Evolutionary conservation across 2,329 filamentous ascomycete species (phyloP), one percentile per base, ranked within the genome.

Genomic region (Fusarium luffae): DNA sequence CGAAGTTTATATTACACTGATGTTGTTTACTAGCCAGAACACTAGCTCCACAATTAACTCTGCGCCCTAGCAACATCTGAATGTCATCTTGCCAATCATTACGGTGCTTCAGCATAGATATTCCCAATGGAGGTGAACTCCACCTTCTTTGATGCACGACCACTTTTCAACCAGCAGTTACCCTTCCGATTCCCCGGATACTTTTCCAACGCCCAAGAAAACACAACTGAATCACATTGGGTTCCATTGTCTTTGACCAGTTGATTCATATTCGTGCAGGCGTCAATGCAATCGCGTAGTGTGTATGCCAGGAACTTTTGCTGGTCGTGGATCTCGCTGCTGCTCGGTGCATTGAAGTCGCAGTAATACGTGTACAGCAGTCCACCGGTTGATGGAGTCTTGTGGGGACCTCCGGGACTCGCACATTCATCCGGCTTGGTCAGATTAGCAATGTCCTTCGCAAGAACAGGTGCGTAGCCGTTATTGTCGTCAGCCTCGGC

Each of bases 331-430:
- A 37, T 37, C 3, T 37, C 16, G 10, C 3, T 10, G 18, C 32
- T 34, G 16, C 16, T 34, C 16, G 34, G 34, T 37, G 34, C 34
- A 6, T 37, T 3, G 34, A 37, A 37, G 18, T 37, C 34, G 34
- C 34, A 37, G 34, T 37, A 37, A n/a, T 37, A 37, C 18, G 16
- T n/a, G 18, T 37, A 37, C 16, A 2, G 1, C 18, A 11, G 34
- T 37, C 18, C 9, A 37, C 5, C 2, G 18, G 1, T 37, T 37
- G 34, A 37, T n/a, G 2, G 0, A 5, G 11, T n/a, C 0, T 11
- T 5, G 11, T 37, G 34, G 9, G 34, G 34, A 18, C 34, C 34
- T 0, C 34, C 34, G 1, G 5, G 18, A 1, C 18, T 37, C 9
- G 9, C 34, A 3, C 34, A 37, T 2, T 6, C 5, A 37, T 37